phyloP scores from a whole-genome alignment of 2,329 filamentous ascomycete species.

The Phyllosticta ampelicida region DNA sequence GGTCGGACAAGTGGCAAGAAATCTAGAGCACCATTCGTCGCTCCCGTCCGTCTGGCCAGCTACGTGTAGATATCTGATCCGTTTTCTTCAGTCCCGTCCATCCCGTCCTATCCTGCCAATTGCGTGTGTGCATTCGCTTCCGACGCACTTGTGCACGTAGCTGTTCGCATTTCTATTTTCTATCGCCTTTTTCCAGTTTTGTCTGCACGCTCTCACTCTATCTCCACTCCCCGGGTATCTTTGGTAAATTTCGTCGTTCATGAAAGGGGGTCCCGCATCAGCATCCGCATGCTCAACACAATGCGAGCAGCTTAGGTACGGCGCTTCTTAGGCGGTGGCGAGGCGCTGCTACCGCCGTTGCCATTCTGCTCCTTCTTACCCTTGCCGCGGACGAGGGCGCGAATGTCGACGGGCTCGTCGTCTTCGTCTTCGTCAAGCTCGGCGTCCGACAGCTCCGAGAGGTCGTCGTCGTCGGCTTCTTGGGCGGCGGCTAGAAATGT shows the following conservation, averaged over 20 bases:
- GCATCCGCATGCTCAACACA: no score
- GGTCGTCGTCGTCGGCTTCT: slow-evolving; percentile 57
- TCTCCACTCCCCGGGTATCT: neutral
- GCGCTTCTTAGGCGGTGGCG: neutral
- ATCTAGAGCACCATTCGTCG: no score
- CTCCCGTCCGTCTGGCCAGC: no score
- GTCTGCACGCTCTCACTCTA: no score
- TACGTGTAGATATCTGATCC: no score
- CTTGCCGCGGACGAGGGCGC: slow-evolving; percentile 33
- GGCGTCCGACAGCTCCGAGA: slow-evolving; percentile 61
- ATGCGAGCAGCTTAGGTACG: neutral
- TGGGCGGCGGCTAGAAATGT: slow-evolving; percentile 40
- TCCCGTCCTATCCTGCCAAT: no score
- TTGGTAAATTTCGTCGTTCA: neutral
- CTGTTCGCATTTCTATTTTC: no score
- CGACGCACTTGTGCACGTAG: no score
- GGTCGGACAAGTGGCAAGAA: no score
- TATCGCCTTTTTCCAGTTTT: no score
- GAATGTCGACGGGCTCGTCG: slow-evolving; percentile 39
- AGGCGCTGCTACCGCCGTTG: neutral
- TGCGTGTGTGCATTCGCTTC: no score
- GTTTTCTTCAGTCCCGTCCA: no score
- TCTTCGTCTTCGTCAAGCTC: slow-evolving; percentile 35
- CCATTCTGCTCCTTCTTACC: slow-evolving; percentile 35
- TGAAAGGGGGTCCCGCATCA: neutral